A percentile compares a stretch with the other conserved stretches of the same genome.
Conservation (phyloP, 257 asterid species). For the Cruciata laevipes region DNA sequence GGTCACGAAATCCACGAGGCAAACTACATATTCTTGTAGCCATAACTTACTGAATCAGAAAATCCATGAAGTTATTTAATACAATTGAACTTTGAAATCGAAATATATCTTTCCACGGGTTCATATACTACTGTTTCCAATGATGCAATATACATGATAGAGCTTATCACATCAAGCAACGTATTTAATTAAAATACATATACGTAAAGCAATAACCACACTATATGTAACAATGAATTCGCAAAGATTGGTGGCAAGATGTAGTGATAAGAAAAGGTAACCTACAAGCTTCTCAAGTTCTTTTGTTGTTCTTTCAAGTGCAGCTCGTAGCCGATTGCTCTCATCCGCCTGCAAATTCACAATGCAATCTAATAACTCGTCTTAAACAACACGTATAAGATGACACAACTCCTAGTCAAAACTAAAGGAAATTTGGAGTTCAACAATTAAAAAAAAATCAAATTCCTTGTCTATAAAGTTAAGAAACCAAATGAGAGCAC, state of each 20-base stretch:
- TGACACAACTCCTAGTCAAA: background rate
- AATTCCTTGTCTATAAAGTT: background rate
- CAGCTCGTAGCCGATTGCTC: constrained; percentile 74
- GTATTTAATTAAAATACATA: background rate
- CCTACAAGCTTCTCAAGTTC: constrained; percentile 80
- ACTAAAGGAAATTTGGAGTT: background rate
- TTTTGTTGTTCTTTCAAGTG: constrained; percentile 59
- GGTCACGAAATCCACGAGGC: background rate
- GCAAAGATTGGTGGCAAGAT: background rate
- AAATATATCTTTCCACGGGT: background rate
- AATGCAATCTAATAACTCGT: constrained; percentile 16
- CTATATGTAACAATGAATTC: background rate
- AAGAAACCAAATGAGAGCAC: background rate
- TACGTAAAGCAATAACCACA: background rate
- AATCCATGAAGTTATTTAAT: background rate
- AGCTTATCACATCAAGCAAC: background rate
- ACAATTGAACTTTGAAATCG: background rate
- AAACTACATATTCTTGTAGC: background rate
- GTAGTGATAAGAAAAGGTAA: constrained; percentile 11
- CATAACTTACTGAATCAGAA: background rate
- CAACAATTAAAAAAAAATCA: background rate
- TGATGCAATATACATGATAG: background rate
- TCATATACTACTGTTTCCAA: background rate
- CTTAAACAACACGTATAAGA: background rate
- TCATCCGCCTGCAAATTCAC: constrained; percentile 70